Percentiles rank a stretch among this genome's conserved stretches.
Evolutionary conservation across 2,329 filamentous ascomycete genomes (phyloP).

Genomic region (Epichloe scottii): DNA sequence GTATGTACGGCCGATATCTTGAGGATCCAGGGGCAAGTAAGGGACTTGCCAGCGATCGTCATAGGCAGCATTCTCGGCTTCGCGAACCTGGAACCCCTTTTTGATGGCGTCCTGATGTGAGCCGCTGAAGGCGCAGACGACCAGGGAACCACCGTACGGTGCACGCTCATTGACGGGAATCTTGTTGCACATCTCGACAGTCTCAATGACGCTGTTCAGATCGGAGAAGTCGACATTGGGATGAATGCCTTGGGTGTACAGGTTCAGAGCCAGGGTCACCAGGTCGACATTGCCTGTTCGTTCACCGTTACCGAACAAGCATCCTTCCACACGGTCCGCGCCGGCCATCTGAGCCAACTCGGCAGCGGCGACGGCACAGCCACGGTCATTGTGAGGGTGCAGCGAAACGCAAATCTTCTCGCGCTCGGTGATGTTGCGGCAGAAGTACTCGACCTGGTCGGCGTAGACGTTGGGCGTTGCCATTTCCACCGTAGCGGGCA

Average conservation of each 20-base stretch:
- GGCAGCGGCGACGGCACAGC: conserved; percentile 52
- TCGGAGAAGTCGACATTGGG: conserved; percentile 87
- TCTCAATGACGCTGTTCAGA: conserved; percentile 71
- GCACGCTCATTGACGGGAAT: conserved; percentile 83
- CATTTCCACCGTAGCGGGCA: conserved; percentile 93
- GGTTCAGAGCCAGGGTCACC: conserved; percentile 81
- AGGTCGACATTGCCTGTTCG: conserved; percentile 91
- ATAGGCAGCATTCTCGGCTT: conserved; percentile 42
- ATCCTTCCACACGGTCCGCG: conserved; percentile 87
- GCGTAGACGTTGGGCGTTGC: conserved; percentile 90
- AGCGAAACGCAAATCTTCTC: conserved; percentile 82
- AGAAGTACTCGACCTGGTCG: conserved; percentile 95
- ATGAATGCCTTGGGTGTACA: conserved; percentile 85
- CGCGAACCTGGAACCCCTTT: conserved; percentile 69
- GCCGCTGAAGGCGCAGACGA: conserved; percentile 86
- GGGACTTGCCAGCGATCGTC: conserved; percentile 73
- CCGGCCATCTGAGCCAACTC: conserved; percentile 95
- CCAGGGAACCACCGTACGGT: conserved; percentile 81
- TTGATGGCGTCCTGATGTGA: conserved; percentile 94
- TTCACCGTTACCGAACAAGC: conserved; percentile 79
- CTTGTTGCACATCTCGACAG: conserved; percentile 87
- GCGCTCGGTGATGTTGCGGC: conserved; percentile 67
- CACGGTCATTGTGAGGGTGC: conserved; percentile 90
- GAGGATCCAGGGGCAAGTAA: conserved; percentile 84
- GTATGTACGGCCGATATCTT: conserved; percentile 93